phyloP scores from a whole-genome alignment of 192 early-diverging fungal species.

The Entomortierella chlamydospora region DNA sequence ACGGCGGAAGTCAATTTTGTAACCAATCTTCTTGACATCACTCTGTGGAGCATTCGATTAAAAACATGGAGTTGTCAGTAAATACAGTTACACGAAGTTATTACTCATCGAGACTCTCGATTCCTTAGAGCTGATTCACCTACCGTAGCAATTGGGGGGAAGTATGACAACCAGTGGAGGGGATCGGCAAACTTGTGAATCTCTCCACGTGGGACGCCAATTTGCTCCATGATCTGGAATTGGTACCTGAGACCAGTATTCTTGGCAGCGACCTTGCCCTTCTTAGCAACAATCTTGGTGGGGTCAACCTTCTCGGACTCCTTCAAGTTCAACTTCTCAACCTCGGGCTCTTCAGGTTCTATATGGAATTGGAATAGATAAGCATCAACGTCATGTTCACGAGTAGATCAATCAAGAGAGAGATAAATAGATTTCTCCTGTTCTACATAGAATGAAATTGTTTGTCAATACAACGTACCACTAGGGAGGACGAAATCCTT shows the following conservation, averaged over 20 bases:
- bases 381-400: slow-evolving; percentile 29
- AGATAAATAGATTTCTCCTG: no score
- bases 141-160: slow-evolving; percentile 87
- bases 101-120: no score
- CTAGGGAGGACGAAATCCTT: slow-evolving; percentile 55
- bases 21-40: slow-evolving; percentile 81
- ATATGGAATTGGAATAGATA: slow-evolving; percentile 7
- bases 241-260: slow-evolving; percentile 86
- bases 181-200: slow-evolving; percentile 95
- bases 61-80: slow-evolving; percentile 2
- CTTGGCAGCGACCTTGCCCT: slow-evolving; percentile 93
- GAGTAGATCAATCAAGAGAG: neutral
- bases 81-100: neutral
- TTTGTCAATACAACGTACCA: slow-evolving; percentile 34
- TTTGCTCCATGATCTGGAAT: slow-evolving; percentile 95
- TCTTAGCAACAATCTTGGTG: slow-evolving; percentile 75
- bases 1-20: slow-evolving; percentile 95
- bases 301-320: slow-evolving; percentile 63
- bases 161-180: slow-evolving; percentile 92
- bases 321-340: slow-evolving; percentile 55
- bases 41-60: slow-evolving; percentile 29
- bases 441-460: no score
- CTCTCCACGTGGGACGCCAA: slow-evolving; percentile 87
- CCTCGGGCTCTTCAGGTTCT: slow-evolving; percentile 53
- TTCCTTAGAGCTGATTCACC: neutral